Evolutionary conservation across 2,329 filamentous ascomycete species (phyloP).

Genomic region (Macrophomina phaseolina): DNA sequence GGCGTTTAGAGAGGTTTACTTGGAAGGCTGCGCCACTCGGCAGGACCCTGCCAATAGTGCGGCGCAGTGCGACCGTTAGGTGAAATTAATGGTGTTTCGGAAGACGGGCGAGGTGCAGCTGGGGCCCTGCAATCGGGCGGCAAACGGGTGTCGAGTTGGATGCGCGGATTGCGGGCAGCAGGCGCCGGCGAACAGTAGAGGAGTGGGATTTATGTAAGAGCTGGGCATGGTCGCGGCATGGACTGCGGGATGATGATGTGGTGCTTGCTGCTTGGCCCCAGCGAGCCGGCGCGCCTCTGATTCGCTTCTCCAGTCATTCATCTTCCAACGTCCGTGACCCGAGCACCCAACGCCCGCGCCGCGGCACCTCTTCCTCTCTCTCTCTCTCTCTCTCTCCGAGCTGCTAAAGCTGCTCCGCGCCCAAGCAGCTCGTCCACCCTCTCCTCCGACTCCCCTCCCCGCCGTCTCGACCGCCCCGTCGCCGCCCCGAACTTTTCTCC

Average conservation of each 20-base stretch:
- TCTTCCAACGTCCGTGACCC: constrained; percentile 18
- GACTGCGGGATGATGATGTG: constrained; percentile 7
- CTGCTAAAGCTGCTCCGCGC: constrained; percentile 16
- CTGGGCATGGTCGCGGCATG: background rate
- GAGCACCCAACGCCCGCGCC: constrained; percentile 6
- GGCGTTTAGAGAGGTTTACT: constrained; percentile 30
- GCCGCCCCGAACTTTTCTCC: background rate
- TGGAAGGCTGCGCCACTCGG: constrained; percentile 6
- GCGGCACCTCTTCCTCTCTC: constrained; percentile 10
- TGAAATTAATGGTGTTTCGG: constrained; percentile 24
- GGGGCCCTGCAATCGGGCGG: background rate
- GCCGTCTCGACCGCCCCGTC: constrained; percentile 3
- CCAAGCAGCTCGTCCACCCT: constrained; percentile 2
- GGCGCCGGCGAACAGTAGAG: background rate
- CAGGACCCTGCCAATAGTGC: constrained; percentile 15
- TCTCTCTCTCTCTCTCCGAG: background rate
- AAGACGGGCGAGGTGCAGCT: background rate
- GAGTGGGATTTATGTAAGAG: background rate
- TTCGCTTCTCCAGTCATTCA: constrained; percentile 23
- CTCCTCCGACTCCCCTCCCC: background rate
- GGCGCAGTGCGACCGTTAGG: constrained; percentile 19
- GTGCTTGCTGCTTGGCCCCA: constrained; percentile 9
- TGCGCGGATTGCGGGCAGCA: background rate
- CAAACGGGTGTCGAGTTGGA: background rate
- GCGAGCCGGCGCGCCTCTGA: constrained; percentile 9